These are phyloP conservation scores for Seiridium unicorne DNA, from an alignment of 2,329 filamentous ascomycete species.

Conservation along the genomic window DNA sequence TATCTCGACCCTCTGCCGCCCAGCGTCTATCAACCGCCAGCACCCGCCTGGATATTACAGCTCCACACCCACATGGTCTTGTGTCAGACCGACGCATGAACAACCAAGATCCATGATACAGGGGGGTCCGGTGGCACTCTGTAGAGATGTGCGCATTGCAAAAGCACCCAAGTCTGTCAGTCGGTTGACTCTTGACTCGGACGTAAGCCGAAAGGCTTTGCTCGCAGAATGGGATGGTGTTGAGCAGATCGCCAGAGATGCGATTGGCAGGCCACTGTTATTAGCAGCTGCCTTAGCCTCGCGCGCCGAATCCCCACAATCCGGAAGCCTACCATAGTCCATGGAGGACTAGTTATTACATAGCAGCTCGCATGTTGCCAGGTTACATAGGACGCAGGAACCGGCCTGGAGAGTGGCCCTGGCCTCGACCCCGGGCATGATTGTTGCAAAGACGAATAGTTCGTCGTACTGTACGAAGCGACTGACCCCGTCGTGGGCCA, in stretches of 20 bases:
- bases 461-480: too few relatives aligned
- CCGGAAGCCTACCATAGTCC: too few relatives aligned
- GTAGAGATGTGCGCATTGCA: neutral
- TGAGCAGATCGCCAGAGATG: too few relatives aligned
- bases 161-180: neutral
- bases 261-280: too few relatives aligned
- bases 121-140: neutral
- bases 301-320: too few relatives aligned
- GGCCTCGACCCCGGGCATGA: too few relatives aligned
- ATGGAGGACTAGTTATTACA: too few relatives aligned
- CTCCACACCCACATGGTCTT: constrained; percentile 5
- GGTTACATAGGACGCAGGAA: neutral
- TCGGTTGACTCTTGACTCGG: neutral
- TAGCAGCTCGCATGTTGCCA: neutral
- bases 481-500: too few relatives aligned
- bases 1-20: neutral
- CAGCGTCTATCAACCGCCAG: neutral
- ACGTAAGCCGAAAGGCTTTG: neutral
- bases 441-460: too few relatives aligned
- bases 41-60: constrained; percentile 1
- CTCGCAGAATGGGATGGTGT: neutral
- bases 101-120: constrained; percentile 6
- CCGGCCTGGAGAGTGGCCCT: neutral
- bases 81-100: constrained; percentile 2
- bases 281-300: too few relatives aligned